Evolutionary conservation across 371 early-diverging fungal genomes (phyloP), one percentile per base, ranked within the genome.

Genomic region (Basidiobolus heterosporus): DNA sequence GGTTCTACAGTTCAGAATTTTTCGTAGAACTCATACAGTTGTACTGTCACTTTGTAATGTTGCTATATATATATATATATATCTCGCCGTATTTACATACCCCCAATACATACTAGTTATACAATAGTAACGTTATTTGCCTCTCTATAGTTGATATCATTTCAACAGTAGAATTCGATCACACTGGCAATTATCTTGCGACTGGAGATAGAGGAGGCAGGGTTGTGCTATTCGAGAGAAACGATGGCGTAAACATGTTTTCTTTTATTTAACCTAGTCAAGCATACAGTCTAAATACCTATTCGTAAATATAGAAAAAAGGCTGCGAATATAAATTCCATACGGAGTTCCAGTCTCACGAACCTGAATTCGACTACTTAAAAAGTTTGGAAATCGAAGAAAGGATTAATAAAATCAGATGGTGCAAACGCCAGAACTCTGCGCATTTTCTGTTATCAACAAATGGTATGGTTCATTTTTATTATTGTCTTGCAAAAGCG

Each of bases 371-470:
- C 59, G 99, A 99, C 67, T 98, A 97, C 64, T 76, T 99, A 48
- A 97, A 98, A 72, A 91, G 90, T 72, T 75, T 97, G 62, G 98
- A 98, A 61, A 97, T 99, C 49, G 92, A 96, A 62, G 99, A 99
- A 58, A 96, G 97, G 65, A 97, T 99, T 65, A 96, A 96, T 66
- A 88, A 95, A 60, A 96, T 99, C 59, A 86, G 92, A 52, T 93
- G 96, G 91, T 87, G 91, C 66, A 81, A 77, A 57, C 78, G 90
- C 39, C 86, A 86, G 57, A 95, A 92, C 62, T 77, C 91, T 36
- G 86, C 92, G 17, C 94, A 93, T 55, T 98, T 92, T 63, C 65
- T 98, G 59, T 70, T 98, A 40, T 91, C 96, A 7, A 94, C 98
- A 18, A 98, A 96, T 62, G 93, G 91, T 91, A 70, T 44, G 35